These are phyloP conservation scores for Torulaspora indica DNA, from an alignment of 805 yeast genomes.

Conservation along the genomic window DNA sequence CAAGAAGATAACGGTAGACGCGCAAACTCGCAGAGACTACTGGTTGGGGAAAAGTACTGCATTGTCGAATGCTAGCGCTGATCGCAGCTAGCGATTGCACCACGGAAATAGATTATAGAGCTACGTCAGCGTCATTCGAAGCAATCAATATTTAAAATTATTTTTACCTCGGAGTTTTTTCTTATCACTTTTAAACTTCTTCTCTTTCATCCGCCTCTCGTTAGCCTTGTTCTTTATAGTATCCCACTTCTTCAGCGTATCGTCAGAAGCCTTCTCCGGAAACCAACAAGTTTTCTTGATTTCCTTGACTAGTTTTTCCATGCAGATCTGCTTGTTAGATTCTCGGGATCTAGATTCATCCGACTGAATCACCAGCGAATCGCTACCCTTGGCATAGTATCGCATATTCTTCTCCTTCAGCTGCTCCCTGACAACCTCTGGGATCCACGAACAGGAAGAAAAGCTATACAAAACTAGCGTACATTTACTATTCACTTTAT, in stretches of 20 bases:
- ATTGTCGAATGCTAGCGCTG: constrained; percentile 1
- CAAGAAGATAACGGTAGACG: constrained; percentile 27
- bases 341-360: constrained; percentile 58
- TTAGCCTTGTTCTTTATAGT: constrained; percentile 34
- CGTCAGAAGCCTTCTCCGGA: constrained; percentile 45
- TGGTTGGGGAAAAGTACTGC: constrained; percentile 34
- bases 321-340: constrained; percentile 53
- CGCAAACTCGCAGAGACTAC: constrained; percentile 34
- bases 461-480: constrained; percentile 50
- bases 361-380: constrained; percentile 55
- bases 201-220: constrained; percentile 36
- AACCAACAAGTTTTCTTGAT: constrained; percentile 46
- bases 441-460: constrained; percentile 55
- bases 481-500: constrained; percentile 60
- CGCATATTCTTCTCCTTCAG: constrained; percentile 40
- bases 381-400: constrained; percentile 49
- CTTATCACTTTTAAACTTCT: constrained; percentile 38
- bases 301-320: constrained; percentile 51
- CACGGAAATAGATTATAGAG: neutral
- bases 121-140: neutral
- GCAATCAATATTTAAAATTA: constrained; percentile 4
- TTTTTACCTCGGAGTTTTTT: constrained; percentile 35
- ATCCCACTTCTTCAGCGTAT: constrained; percentile 50
- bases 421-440: constrained; percentile 45
- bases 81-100: neutral